Evolutionary conservation across 2,329 filamentous ascomycete genomes (phyloP).

Genomic region (Aspergillus texensis): DNA sequence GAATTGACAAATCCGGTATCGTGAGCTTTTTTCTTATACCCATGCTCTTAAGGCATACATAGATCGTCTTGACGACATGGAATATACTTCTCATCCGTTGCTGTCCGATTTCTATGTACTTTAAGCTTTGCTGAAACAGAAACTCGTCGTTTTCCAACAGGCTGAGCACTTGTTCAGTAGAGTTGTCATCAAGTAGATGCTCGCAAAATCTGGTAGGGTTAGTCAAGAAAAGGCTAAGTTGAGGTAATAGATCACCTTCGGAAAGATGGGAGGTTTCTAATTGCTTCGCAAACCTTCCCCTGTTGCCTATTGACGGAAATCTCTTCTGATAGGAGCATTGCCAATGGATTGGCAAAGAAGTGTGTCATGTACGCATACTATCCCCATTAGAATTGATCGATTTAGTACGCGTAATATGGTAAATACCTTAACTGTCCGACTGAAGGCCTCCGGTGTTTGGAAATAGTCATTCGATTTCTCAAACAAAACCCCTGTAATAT

Average conservation of each 20-base stretch:
- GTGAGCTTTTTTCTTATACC: conserved; percentile 33
- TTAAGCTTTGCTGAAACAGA: conserved; percentile 47
- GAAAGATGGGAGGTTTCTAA: conserved; percentile 62
- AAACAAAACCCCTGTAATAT: conserved; percentile 54
- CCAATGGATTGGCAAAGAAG: conserved; percentile 63
- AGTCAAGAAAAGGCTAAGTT: conserved; percentile 11
- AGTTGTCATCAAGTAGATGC: conserved; percentile 42
- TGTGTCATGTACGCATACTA: conserved; percentile 67
- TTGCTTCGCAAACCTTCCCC: conserved; percentile 54
- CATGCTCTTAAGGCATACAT: conserved; percentile 30
- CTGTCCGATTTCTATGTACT: conserved; percentile 45
- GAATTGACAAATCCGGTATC: conserved; percentile 41
- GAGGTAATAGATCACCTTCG: conserved; percentile 38
- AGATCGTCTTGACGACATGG: conserved; percentile 32
- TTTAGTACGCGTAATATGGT: neutral
- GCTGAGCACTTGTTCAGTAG: conserved; percentile 39
- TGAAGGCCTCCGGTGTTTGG: conserved; percentile 60
- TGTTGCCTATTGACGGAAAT: conserved; percentile 29
- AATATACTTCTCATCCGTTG: conserved; percentile 42
- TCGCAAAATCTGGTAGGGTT: conserved; percentile 42
- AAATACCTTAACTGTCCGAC: conserved; percentile 53
- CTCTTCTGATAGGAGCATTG: conserved; percentile 49
- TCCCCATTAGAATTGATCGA: conserved; percentile 22
- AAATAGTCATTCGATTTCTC: conserved; percentile 62
- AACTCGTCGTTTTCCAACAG: conserved; percentile 54